Evolutionary conservation across 2,329 filamentous ascomycete species (phyloP).

Genomic region (Fusarium albosuccineum): DNA sequence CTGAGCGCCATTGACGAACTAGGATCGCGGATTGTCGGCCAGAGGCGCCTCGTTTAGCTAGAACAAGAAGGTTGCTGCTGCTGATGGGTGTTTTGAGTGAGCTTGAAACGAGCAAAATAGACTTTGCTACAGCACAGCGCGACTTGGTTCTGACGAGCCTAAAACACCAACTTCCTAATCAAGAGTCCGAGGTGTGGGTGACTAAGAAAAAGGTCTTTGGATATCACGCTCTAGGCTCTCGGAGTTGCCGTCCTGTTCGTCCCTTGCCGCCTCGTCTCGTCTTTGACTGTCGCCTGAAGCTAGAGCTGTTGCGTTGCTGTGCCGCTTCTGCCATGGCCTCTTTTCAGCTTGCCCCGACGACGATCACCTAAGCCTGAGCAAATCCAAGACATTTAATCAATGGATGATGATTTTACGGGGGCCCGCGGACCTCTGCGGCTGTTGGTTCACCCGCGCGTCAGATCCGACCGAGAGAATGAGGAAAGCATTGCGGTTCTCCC

Average conservation of each 20-base stretch:
- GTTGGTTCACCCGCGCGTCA: neutral
- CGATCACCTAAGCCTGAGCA: neutral
- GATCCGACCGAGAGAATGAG: neutral
- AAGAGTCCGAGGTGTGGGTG: conserved; percentile 1
- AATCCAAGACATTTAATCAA: neutral
- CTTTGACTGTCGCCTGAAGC: neutral
- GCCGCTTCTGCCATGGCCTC: neutral
- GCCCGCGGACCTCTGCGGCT: neutral
- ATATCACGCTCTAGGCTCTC: neutral
- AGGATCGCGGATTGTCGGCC: neutral
- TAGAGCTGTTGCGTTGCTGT: neutral
- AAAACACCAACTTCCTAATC: conserved; percentile 4
- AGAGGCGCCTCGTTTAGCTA: neutral
- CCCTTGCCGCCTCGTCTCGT: too few relatives aligned
- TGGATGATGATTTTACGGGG: neutral
- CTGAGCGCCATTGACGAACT: conserved; percentile 24
- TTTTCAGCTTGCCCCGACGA: neutral
- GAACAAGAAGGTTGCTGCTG: neutral
- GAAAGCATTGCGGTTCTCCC: too few relatives aligned
- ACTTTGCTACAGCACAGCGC: neutral
- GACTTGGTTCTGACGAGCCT: conserved; percentile 3
- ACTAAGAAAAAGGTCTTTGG: conserved; percentile 3
- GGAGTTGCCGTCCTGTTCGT: too few relatives aligned
- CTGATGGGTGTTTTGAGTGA: neutral
- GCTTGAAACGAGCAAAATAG: conserved; percentile 1